Percentiles rank a stretch among this genome's conserved stretches.
phyloP scores from a whole-genome alignment of 768 basidiomycete genomes.

The Calocybe cyanea region DNA sequence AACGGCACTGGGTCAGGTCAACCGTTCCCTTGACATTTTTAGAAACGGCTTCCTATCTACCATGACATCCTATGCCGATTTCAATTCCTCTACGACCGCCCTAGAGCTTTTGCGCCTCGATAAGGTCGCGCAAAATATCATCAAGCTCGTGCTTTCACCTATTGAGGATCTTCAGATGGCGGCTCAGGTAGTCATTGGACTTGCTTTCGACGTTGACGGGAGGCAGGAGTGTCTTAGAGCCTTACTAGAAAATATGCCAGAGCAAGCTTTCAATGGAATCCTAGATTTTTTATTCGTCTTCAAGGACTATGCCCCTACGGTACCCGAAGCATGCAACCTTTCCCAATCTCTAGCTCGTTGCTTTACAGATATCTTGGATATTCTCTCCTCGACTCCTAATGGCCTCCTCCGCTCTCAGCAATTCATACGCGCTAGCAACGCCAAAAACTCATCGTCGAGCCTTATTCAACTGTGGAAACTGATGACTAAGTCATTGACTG shows the following conservation, averaged over 20 bases:
- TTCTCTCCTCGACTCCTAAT: slow-evolving; percentile 68
- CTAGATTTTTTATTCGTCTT: slow-evolving; percentile 66
- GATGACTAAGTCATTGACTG: slow-evolving; percentile 75
- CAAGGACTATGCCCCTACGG: slow-evolving; percentile 49
- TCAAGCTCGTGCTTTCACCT: slow-evolving; percentile 79
- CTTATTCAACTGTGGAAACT: slow-evolving; percentile 75
- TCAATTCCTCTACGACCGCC: slow-evolving; percentile 46
- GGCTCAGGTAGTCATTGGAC: slow-evolving; percentile 75
- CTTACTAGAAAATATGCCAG: slow-evolving; percentile 64
- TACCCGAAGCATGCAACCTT: slow-evolving; percentile 86
- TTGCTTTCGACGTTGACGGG: slow-evolving; percentile 86
- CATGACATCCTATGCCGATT: slow-evolving; percentile 64
- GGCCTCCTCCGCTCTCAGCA: slow-evolving; percentile 59
- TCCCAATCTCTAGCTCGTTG: slow-evolving; percentile 90
- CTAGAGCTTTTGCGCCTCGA: slow-evolving; percentile 52
- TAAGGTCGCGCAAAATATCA: slow-evolving; percentile 55
- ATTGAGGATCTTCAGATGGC: slow-evolving; percentile 68
- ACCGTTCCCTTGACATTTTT: slow-evolving; percentile 52
- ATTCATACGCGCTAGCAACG: slow-evolving; percentile 46
- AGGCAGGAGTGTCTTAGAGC: slow-evolving; percentile 85
- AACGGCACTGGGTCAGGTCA: slow-evolving; percentile 50
- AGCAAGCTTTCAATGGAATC: slow-evolving; percentile 67
- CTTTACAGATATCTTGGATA: slow-evolving; percentile 89
- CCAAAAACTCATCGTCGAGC: slow-evolving; percentile 43
- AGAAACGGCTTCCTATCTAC: slow-evolving; percentile 60